phyloP scores from a whole-genome alignment of 1,139 yeast species.

The Suhomyces wounanorum region DNA sequence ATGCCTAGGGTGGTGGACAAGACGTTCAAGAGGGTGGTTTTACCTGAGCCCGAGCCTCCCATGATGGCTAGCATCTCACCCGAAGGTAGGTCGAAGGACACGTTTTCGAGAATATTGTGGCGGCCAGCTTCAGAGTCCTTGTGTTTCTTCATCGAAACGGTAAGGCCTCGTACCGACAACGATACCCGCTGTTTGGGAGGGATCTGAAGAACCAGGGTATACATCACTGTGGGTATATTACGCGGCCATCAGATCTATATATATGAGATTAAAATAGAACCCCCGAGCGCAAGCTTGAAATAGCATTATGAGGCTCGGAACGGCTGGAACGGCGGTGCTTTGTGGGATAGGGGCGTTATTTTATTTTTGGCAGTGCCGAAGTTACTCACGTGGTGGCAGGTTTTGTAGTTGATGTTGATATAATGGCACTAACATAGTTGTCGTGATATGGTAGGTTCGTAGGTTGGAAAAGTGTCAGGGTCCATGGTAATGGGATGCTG shows the following conservation, averaged over 20 bases:
- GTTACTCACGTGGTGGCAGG: neutral
- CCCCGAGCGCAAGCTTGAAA: constrained; percentile 3
- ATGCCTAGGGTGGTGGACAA: constrained; percentile 23
- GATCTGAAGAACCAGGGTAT: constrained; percentile 9
- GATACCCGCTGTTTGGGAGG: constrained; percentile 19
- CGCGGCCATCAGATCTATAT: constrained; percentile 1
- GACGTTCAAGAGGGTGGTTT: constrained; percentile 28
- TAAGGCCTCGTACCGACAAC: constrained; percentile 18
- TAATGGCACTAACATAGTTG: neutral
- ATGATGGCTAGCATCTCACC: constrained; percentile 28
- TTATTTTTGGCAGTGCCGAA: neutral
- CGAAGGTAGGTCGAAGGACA: constrained; percentile 22
- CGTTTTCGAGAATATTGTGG: constrained; percentile 19
- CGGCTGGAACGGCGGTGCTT: constrained; percentile 1
- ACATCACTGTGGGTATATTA: constrained; percentile 1
- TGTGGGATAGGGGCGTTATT: neutral
- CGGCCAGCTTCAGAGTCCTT: constrained; percentile 11
- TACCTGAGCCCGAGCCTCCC: constrained; percentile 32
- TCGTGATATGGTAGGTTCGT: neutral
- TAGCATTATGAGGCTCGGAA: constrained; percentile 1
- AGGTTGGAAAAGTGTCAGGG: neutral
- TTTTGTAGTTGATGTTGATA: neutral
- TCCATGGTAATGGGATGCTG: neutral
- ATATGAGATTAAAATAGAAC: neutral
- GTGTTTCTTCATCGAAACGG: constrained; percentile 8